Percentiles rank a stretch among this genome's conserved stretches.
These are phyloP conservation scores for Penicillium waksmanii DNA, from an alignment of 495 filamentous ascomycete genomes.

Conservation along the genomic window DNA sequence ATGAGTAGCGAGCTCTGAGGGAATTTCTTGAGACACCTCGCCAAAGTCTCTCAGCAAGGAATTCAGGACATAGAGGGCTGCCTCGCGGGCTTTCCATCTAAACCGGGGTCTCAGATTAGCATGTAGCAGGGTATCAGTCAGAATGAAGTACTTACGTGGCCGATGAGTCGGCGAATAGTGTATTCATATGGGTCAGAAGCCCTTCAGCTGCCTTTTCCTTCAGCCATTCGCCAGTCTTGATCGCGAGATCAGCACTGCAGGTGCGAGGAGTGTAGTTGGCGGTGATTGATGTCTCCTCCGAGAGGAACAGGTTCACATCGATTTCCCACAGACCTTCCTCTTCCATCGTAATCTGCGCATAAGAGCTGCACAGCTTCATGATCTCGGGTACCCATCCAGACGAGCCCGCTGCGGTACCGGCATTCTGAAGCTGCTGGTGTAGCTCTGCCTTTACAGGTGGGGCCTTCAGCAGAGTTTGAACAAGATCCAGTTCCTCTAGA, in stretches of 20 bases:
- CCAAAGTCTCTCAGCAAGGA: slow-evolving; percentile 77
- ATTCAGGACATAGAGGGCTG: slow-evolving; percentile 80
- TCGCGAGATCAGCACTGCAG: slow-evolving; percentile 85
- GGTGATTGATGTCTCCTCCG: slow-evolving; percentile 93
- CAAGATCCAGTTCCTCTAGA: slow-evolving; percentile 89
- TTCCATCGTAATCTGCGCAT: slow-evolving; percentile 90
- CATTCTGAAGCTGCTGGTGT: slow-evolving; percentile 67
- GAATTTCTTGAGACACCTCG: slow-evolving; percentile 69
- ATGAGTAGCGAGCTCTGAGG: slow-evolving; percentile 65
- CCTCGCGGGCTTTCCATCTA: slow-evolving; percentile 72
- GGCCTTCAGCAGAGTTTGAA: slow-evolving; percentile 83
- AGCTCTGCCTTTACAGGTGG: slow-evolving; percentile 84
- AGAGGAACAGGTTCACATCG: slow-evolving; percentile 91
- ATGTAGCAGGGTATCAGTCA: not conserved
- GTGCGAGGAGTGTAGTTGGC: slow-evolving; percentile 94
- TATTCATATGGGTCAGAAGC: slow-evolving; percentile 71
- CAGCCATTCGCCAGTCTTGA: slow-evolving; percentile 94
- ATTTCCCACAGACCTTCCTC: slow-evolving; percentile 96
- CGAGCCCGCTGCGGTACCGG: slow-evolving; percentile 57
- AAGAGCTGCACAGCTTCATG: slow-evolving; percentile 77
- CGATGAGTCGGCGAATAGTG: slow-evolving; percentile 58
- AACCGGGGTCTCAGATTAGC: not conserved
- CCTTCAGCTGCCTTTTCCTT: slow-evolving; percentile 69
- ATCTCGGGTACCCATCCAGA: slow-evolving; percentile 77
- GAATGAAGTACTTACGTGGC: slow-evolving; percentile 53